phyloP scores from a whole-genome alignment of 208 protist genomes.

The Kentomonas sorsogonicus region DNA sequence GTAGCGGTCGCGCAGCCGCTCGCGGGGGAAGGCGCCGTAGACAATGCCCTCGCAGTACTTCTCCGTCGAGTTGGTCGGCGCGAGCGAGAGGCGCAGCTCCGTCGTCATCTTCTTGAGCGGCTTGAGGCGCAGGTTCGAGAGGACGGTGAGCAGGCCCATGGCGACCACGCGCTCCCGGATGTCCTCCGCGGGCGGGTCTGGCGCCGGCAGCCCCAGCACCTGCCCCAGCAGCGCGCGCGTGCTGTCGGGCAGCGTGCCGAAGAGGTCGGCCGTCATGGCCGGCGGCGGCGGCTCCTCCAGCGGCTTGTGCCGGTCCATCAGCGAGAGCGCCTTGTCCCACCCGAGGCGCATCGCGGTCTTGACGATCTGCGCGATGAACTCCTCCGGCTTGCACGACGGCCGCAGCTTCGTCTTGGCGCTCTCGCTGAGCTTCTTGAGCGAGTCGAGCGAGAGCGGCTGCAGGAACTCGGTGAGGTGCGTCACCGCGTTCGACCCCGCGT shows the following conservation, averaged over 20 bases:
- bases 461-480: conserved; percentile 79
- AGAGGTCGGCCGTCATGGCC: conserved; percentile 76
- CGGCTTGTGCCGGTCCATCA: conserved; percentile 89
- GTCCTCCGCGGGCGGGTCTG: conserved; percentile 72
- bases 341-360: conserved; percentile 79
- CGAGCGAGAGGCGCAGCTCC: conserved; percentile 64
- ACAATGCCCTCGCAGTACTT: conserved; percentile 87
- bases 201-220: conserved; percentile 71
- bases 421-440: conserved; percentile 85
- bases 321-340: conserved; percentile 79
- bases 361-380: conserved; percentile 82
- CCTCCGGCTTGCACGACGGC: conserved; percentile 62
- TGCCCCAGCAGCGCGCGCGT: conserved; percentile 61
- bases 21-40: conserved; percentile 82
- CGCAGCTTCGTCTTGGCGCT: conserved; percentile 85
- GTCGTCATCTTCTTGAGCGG: conserved; percentile 84
- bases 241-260: conserved; percentile 77
- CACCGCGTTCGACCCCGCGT: conserved; percentile 56
- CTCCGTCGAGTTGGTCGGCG: conserved; percentile 82
- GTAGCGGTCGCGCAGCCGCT: conserved; percentile 66
- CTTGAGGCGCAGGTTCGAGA: conserved; percentile 85
- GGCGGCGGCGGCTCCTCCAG: conserved; percentile 83
- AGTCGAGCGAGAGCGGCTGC: conserved; percentile 79
- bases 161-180: conserved; percentile 91
- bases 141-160: conserved; percentile 83